Base-by-base conservation (phyloP, 768 basidiomycete genomes). In the Neoboletus subvelutipes region DNA sequence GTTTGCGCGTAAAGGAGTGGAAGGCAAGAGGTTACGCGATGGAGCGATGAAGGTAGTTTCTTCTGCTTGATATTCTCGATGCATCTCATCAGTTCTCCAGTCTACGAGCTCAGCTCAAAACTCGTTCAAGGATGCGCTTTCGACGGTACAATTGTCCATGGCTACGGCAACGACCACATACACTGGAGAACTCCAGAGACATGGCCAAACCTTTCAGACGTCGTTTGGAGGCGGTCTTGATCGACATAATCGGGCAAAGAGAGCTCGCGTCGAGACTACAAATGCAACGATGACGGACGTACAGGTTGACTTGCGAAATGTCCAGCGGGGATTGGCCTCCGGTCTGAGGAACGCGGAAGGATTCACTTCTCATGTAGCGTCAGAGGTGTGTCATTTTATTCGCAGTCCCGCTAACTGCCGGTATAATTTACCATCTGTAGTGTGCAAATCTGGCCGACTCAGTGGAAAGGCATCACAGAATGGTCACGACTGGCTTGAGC, bases 201-300 rank as follows among this genome's bases (percentile, higher is more conserved):
- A 80, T 40, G 73, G 78, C 2, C 76, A 81, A 52, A 69, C 65
- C 11, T 70, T 85, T 57, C 75, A 73, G 45, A 64, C 73, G 6
- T 75, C 79, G 20, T 82, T 75, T 57, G 71, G 71, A 45, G 69
- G 57, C 86, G 88, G 83, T 33, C 79, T 89, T 59, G 83, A 90
- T 58, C 78, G 82, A 57, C 74, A 87, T 63, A 72, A 74, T 42
- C 77, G 81, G 52, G 79, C 83, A 17, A 93, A 93, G 66, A 80
- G 85, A 47, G 84, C 84, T 39, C 81, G 90, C 42, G 64, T 86
- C 3, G 88, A 90, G 50, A 77, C 80, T 11, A 84, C 82, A 20
- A 74, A 77, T 41, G 67, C 74, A 4, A 72, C 89, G 64, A 73
- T 72, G 31, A 70, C 75, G 5, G 80, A 83, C 33, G 64, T 83